phyloP scores from a whole-genome alignment of 768 basidiomycete genomes.

The Russula ochroleuca region DNA sequence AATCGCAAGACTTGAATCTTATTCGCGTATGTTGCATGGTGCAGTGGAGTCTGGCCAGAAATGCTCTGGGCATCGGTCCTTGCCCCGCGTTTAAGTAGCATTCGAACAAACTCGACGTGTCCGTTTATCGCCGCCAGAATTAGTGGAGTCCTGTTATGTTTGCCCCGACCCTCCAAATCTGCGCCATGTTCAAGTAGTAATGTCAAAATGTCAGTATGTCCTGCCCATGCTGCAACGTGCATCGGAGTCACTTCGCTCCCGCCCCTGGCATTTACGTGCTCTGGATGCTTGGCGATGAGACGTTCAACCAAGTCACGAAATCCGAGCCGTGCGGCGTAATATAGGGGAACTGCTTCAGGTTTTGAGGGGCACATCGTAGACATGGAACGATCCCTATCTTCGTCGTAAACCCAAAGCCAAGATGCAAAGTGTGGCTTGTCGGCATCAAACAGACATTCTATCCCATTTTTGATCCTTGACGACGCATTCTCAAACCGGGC shows the following conservation, averaged over 20 bases:
- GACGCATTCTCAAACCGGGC: neutral
- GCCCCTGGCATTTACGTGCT: neutral
- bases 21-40: fast-evolving
- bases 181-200: neutral
- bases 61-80: neutral
- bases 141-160: too few species aligned
- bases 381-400: neutral
- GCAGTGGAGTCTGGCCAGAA: neutral
- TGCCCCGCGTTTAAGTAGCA: neutral
- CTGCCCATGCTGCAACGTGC: neutral
- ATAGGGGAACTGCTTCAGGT: neutral
- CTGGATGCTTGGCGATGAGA: neutral
- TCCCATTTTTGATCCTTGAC: neutral
- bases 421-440: neutral
- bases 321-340: neutral
- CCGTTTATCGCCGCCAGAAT: too few species aligned
- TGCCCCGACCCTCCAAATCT: neutral
- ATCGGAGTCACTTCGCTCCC: neutral
- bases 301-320: neutral
- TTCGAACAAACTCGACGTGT: neutral
- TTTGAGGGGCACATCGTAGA: neutral
- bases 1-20: neutral
- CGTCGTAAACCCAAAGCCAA: neutral
- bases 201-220: neutral
- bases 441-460: neutral